A percentile compares a stretch with the other conserved stretches of the same genome.
phyloP scores from a whole-genome alignment of 768 basidiomycete species.

The Daedaleopsis sinensis region DNA sequence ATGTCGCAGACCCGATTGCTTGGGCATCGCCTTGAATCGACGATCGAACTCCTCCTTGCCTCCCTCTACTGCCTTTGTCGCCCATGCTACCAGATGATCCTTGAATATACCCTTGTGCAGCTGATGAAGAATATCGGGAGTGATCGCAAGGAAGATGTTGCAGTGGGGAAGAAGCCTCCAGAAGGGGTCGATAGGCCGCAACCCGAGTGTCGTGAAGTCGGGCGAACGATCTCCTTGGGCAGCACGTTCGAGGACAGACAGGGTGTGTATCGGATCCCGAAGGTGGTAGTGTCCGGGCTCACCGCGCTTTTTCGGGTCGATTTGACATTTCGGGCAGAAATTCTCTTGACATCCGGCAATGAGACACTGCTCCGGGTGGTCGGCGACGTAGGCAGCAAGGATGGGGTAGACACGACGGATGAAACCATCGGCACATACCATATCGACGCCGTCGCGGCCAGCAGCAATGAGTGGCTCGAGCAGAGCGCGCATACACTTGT shows the following conservation, averaged over 20 bases:
- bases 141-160: conserved; percentile 44
- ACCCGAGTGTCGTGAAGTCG: conserved; percentile 16
- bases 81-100: conserved; percentile 41
- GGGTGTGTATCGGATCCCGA: conserved; percentile 8
- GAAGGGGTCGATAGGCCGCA: conserved; percentile 37
- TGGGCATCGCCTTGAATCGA: conserved; percentile 35
- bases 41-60: conserved; percentile 40
- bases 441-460: conserved; percentile 25
- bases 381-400: conserved; percentile 27
- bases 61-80: conserved; percentile 4
- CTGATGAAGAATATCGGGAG: conserved; percentile 50
- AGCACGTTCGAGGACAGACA: background rate
- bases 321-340: conserved; percentile 28
- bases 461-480: conserved; percentile 26
- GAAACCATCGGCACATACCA: conserved; percentile 27
- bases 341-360: conserved; percentile 22
- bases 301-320: conserved; percentile 12
- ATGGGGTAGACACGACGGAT: conserved; percentile 17
- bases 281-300: conserved; percentile 3
- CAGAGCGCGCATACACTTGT: conserved; percentile 23
- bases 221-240: background rate
- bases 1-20: conserved; percentile 37
- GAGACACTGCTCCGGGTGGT: conserved; percentile 34
- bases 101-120: conserved; percentile 52
- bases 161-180: conserved; percentile 43